These are phyloP conservation scores for Citrus maxima DNA, from an alignment of 345 rosid genomes.

Conservation along the genomic window DNA sequence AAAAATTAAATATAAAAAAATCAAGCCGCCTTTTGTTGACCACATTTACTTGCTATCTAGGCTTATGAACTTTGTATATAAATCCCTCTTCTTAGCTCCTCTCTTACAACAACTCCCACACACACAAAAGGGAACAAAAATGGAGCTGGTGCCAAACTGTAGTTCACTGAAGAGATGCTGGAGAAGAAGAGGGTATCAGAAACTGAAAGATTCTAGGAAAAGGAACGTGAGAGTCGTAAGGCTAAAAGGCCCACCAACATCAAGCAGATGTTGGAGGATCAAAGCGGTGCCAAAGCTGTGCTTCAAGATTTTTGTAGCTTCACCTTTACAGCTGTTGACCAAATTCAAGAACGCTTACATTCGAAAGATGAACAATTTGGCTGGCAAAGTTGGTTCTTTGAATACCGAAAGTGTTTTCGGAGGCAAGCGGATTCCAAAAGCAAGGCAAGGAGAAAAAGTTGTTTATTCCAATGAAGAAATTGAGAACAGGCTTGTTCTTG, in stretches of 20 bases:
- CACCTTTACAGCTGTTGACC: slow-evolving; percentile 26
- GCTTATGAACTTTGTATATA: neutral
- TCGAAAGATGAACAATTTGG: slow-evolving; percentile 30
- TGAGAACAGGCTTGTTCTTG: slow-evolving; percentile 33
- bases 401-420: slow-evolving; percentile 19
- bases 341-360: slow-evolving; percentile 34
- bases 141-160: slow-evolving; percentile 20
- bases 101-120: neutral
- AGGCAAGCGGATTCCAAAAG: slow-evolving; percentile 27
- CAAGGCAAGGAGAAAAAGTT: neutral
- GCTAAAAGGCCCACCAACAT: slow-evolving; percentile 8
- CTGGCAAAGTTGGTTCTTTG: slow-evolving; percentile 25
- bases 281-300: slow-evolving; percentile 28
- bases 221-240: slow-evolving; percentile 21
- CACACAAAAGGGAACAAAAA: neutral
- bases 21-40: neutral
- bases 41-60: neutral
- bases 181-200: slow-evolving; percentile 34
- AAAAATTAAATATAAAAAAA: neutral
- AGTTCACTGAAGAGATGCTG: slow-evolving; percentile 26
- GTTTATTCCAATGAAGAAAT: slow-evolving; percentile 22
- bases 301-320: slow-evolving; percentile 9
- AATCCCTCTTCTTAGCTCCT: neutral
- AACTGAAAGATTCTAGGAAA: slow-evolving; percentile 17
- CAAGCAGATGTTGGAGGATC: slow-evolving; percentile 36